These are phyloP conservation scores for Cryphonectria japonica DNA, from an alignment of 2,329 filamentous ascomycete species.

Conservation along the genomic window DNA sequence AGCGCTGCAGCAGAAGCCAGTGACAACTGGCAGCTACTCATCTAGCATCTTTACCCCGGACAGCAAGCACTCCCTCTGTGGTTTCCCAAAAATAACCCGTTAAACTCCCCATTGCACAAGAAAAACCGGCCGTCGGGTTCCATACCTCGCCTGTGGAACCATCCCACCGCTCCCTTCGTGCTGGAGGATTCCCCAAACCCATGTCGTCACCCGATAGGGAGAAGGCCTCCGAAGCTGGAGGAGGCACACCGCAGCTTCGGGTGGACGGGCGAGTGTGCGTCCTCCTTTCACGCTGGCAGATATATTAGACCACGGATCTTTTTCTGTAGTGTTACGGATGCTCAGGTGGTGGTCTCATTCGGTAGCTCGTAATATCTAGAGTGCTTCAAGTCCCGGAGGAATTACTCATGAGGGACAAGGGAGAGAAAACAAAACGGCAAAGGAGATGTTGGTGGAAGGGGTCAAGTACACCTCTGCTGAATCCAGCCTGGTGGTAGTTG, in stretches of 20 bases:
- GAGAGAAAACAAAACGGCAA: background rate
- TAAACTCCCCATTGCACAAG: background rate
- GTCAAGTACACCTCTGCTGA: too few species aligned
- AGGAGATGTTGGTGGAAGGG: background rate
- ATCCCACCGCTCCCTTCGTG: background rate
- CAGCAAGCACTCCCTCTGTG: background rate
- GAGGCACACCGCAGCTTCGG: background rate
- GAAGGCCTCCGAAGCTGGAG: background rate
- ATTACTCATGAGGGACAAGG: background rate
- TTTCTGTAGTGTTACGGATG: background rate
- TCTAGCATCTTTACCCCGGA: background rate
- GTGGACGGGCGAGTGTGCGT: background rate
- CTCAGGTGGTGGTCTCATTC: background rate
- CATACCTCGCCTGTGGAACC: background rate
- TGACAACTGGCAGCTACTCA: background rate
- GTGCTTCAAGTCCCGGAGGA: background rate
- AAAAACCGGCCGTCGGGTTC: background rate
- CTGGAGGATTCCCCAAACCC: background rate
- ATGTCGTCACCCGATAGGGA: background rate
- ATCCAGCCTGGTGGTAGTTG: background rate
- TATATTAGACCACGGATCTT: background rate
- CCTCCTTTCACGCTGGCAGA: background rate
- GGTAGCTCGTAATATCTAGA: background rate
- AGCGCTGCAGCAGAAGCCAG: background rate
- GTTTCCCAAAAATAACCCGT: background rate